Conservation (phyloP, 202 grass and related monocot genomes). For the Eragrostis tef region DNA sequence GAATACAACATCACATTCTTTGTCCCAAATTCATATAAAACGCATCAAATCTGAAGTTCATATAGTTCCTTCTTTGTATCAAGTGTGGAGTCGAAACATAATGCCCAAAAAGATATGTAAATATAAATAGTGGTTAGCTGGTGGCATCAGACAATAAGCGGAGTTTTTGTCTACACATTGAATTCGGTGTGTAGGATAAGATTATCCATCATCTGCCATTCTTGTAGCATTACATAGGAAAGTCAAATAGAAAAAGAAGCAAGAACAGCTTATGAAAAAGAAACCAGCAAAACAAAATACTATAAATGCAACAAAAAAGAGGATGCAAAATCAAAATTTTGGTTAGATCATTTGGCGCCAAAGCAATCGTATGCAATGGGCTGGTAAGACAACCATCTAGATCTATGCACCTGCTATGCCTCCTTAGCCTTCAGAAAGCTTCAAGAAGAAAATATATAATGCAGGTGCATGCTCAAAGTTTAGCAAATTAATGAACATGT, state of each 20-base stretch:
- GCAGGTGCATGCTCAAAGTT: slow-evolving; percentile 20
- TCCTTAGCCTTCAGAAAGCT: slow-evolving; percentile 36
- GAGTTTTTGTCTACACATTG: slow-evolving; percentile 53
- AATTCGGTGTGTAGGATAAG: slow-evolving; percentile 51
- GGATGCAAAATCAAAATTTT: slow-evolving; percentile 19
- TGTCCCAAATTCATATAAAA: too few relatives aligned
- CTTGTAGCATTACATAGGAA: not conserved
- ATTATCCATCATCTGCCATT: slow-evolving; percentile 48
- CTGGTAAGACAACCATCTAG: slow-evolving; percentile 68
- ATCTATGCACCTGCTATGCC: slow-evolving; percentile 49
- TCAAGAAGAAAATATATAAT: slow-evolving; percentile 44
- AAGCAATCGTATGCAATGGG: slow-evolving; percentile 55
- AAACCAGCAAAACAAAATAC: not conserved
- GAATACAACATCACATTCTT: not conserved
- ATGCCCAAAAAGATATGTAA: not conserved
- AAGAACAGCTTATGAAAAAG: not conserved
- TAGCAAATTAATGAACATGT: not conserved
- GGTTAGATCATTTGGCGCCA: slow-evolving; percentile 68
- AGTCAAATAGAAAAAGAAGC: not conserved
- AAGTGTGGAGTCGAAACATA: not conserved
- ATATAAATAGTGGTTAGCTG: not conserved
- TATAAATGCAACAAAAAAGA: not conserved
- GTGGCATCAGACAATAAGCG: slow-evolving; percentile 50
- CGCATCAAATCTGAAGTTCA: not conserved
- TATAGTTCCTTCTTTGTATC: not conserved